Base-by-base conservation (phyloP, 1,284 basidiomycete genomes). In the Tilletia setariae region DNA sequence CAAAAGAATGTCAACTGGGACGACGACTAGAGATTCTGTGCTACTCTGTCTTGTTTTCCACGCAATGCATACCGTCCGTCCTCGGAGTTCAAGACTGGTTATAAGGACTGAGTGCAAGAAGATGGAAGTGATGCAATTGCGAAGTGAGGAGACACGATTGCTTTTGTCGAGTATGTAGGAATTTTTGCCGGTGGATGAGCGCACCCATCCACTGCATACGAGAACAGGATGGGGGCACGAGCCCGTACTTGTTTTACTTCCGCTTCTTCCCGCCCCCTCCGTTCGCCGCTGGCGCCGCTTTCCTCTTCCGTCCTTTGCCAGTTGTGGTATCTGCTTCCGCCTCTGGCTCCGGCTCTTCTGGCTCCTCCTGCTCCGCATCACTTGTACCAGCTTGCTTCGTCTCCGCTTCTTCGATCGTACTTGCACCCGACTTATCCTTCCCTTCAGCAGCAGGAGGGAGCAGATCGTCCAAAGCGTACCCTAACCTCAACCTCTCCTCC, bases 1-100 rank as follows among this genome's bases (percentile, higher is more conserved):
- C 74, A 78, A 47, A 71, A 75, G 28, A 81, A 81, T 69, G 79
- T 79, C 11, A 78, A 81, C 73, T 82, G 80, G 80, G 80, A 82
- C 47, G 80, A 82, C 56, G 80, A 82, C 63, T 82, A 75, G 67
- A 63, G 46, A 19, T 6, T 49, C 56, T 56, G 16, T 47, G 23
- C 49, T 63, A 32, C 40, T 61, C 13, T 25, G 15, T 25, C 32
- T 62, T 40, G 28, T 56, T 44, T 64, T 16, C 46, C 63, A 32
- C 66, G 28, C 35, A 40, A 40, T 40, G 35, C 35, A 40, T 40
- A 40, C 35, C 35, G 4, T 40, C 35, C 35, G 6, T 40, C 35
- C 35, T 4, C 35, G 11, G 35, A 40, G 11, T 40, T 11, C 35
- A 40, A 11, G 11, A 4, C 35, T 40, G 35, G 35, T 11, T n/a